A percentile compares a stretch with the other conserved stretches of the same genome.
phyloP scores from a whole-genome alignment of 768 basidiomycete genomes.

The Russula abietina region DNA sequence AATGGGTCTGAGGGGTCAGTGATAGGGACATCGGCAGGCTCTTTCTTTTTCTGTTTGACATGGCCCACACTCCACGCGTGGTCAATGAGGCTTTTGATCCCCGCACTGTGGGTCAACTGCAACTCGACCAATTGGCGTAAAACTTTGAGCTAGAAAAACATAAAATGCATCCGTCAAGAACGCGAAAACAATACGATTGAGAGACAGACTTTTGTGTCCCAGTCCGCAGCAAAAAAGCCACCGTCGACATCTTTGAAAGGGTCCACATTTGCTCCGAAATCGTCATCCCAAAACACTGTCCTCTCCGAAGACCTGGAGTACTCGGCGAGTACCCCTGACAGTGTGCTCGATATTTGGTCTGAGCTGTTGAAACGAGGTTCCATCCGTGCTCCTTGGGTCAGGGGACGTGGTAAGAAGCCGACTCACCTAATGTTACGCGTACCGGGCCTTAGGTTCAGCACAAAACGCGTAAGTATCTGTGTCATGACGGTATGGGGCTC shows the following conservation, averaged over 20 bases:
- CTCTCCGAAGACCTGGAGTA: slow-evolving; percentile 68
- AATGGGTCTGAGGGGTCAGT: slow-evolving; percentile 56
- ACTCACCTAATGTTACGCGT: slow-evolving; percentile 86
- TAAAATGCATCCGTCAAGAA: slow-evolving; percentile 21
- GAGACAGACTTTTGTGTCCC: slow-evolving; percentile 70
- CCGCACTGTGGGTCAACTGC: slow-evolving; percentile 62
- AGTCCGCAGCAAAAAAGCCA: slow-evolving; percentile 76
- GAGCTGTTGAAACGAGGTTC: slow-evolving; percentile 44
- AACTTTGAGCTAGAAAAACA: slow-evolving; percentile 62
- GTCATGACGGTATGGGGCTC: slow-evolving; percentile 70
- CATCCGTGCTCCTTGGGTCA: slow-evolving; percentile 33
- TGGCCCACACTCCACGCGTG: slow-evolving; percentile 82
- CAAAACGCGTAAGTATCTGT: slow-evolving; percentile 66
- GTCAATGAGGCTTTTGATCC: slow-evolving; percentile 70
- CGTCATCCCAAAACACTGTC: slow-evolving; percentile 77
- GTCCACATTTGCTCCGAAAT: slow-evolving; percentile 58
- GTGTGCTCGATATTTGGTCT: slow-evolving; percentile 76
- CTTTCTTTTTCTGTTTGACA: slow-evolving; percentile 79
- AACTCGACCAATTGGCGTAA: slow-evolving; percentile 81
- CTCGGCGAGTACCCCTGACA: slow-evolving; percentile 62
- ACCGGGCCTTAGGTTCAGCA: slow-evolving; percentile 76
- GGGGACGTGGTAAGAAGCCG: slow-evolving; percentile 32
- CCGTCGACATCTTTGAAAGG: slow-evolving; percentile 60
- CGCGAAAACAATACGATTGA: slow-evolving; percentile 26
- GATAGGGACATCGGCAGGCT: slow-evolving; percentile 45